Evolutionary conservation across 2,329 filamentous ascomycete species (phyloP).

Genomic region (Fusarium albidum): DNA sequence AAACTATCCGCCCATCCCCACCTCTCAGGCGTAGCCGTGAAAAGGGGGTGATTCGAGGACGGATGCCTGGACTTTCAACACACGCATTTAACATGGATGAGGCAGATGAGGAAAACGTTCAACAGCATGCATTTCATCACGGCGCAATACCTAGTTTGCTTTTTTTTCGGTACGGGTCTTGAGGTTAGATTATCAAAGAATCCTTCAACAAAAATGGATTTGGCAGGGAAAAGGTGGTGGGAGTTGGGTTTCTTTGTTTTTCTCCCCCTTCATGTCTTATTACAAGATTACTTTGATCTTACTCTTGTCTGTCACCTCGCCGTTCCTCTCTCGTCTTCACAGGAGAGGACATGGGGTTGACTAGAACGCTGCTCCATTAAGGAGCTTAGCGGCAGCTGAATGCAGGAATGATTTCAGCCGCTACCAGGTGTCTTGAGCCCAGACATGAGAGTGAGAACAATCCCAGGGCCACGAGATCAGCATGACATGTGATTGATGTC

Average conservation of each 20-base stretch:
- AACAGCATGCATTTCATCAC: slow-evolving; percentile 45
- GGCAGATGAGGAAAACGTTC: slow-evolving; percentile 44
- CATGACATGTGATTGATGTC: background rate
- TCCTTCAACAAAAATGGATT: slow-evolving; percentile 40
- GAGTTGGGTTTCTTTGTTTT: slow-evolving; percentile 35
- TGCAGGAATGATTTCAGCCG: slow-evolving; percentile 19
- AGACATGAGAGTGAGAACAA: too few relatives aligned
- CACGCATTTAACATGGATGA: slow-evolving; percentile 44
- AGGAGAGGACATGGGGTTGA: slow-evolving; percentile 1
- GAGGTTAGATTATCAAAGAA: slow-evolving; percentile 35
- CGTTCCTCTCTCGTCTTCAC: background rate
- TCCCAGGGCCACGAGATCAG: too few relatives aligned
- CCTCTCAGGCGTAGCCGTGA: background rate
- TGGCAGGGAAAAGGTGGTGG: slow-evolving; percentile 35
- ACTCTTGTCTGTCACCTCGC: slow-evolving; percentile 12
- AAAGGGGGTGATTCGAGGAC: slow-evolving; percentile 6
- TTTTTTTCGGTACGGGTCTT: slow-evolving; percentile 32
- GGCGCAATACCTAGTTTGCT: slow-evolving; percentile 41
- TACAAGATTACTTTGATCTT: slow-evolving; percentile 27
- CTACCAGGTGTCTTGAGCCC: too few relatives aligned
- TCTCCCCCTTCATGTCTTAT: slow-evolving; percentile 26
- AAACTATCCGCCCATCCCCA: slow-evolving; percentile 6
- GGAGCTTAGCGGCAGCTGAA: slow-evolving; percentile 20
- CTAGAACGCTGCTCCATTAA: background rate
- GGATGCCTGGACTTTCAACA: slow-evolving; percentile 22